Percentiles rank a stretch among this genome's conserved stretches.
These are phyloP conservation scores for Exidia glandulosa DNA, from an alignment of 768 basidiomycete species.

Conservation along the genomic window DNA sequence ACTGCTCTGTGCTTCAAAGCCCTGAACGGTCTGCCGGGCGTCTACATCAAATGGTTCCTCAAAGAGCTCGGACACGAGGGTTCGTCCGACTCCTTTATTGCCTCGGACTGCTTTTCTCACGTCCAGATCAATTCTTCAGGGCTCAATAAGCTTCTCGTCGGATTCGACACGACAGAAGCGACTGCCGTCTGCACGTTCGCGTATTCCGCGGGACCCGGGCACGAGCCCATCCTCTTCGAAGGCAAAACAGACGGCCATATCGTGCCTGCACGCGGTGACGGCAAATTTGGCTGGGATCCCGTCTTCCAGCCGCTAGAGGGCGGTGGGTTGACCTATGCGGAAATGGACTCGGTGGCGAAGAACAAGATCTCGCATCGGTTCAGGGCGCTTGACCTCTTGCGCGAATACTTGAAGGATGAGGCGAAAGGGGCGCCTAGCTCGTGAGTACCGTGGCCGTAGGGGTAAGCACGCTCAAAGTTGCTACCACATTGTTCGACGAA, in stretches of 20 bases:
- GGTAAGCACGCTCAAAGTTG: slow-evolving; percentile 14
- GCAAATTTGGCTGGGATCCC: slow-evolving; percentile 85
- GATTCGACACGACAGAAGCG: slow-evolving; percentile 68
- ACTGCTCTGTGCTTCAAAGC: slow-evolving; percentile 90
- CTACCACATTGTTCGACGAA: too few species aligned
- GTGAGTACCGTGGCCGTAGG: slow-evolving; percentile 13
- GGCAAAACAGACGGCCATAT: slow-evolving; percentile 85
- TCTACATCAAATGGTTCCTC: slow-evolving; percentile 94
- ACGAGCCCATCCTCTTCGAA: slow-evolving; percentile 74
- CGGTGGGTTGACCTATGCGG: slow-evolving; percentile 40
- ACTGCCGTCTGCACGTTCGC: slow-evolving; percentile 95
- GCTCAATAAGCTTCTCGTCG: slow-evolving; percentile 68
- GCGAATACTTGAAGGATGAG: slow-evolving; percentile 28
- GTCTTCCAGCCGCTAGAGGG: slow-evolving; percentile 69
- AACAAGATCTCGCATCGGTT: slow-evolving; percentile 57
- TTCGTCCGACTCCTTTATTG: slow-evolving; percentile 14
- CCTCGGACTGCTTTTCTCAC: neutral
- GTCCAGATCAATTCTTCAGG: slow-evolving; percentile 33
- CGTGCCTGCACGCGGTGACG: slow-evolving; percentile 70
- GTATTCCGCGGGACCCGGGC: slow-evolving; percentile 74
- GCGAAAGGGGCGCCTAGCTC: too few species aligned
- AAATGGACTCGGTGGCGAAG: slow-evolving; percentile 55
- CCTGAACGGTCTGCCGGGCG: slow-evolving; percentile 83
- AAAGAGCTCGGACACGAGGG: slow-evolving; percentile 77
- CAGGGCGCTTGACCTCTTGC: slow-evolving; percentile 56